These are phyloP conservation scores for Ogataea degrootiae DNA, from an alignment of 805 yeast species.

Conservation along the genomic window DNA sequence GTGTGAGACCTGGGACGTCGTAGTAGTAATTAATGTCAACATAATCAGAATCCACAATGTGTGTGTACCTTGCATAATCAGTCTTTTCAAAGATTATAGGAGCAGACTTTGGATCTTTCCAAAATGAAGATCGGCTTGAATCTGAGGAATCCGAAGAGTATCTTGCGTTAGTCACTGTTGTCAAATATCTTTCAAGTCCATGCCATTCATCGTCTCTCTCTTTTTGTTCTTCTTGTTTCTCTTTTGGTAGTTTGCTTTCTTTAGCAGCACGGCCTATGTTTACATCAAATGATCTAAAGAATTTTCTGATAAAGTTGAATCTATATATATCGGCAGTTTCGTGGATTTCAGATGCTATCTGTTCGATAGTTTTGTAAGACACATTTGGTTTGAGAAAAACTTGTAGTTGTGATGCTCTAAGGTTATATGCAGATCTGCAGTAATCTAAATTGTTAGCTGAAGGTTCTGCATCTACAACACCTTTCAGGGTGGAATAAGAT, in stretches of 20 bases:
- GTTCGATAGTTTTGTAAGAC: conserved; percentile 39
- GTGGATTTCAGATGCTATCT: conserved; percentile 8
- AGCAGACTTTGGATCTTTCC: conserved; percentile 4
- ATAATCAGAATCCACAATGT: conserved; percentile 56
- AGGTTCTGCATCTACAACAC: conserved; percentile 50
- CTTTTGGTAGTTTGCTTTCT: conserved; percentile 1
- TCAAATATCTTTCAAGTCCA: conserved; percentile 70
- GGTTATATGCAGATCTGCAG: conserved; percentile 42
- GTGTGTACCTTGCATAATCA: conserved; percentile 82
- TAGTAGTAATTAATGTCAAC: conserved; percentile 56
- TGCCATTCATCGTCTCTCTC: conserved; percentile 50
- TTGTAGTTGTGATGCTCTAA: conserved; percentile 48
- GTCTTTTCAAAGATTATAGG: conserved; percentile 37
- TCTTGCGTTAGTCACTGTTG: conserved; percentile 8
- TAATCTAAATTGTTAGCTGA: conserved; percentile 48
- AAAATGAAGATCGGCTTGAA: not conserved
- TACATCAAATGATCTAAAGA: not conserved
- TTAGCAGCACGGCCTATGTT: not conserved
- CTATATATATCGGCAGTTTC: not conserved
- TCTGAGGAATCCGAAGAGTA: not conserved
- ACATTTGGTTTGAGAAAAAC: conserved; percentile 67
- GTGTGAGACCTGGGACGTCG: conserved; percentile 69
- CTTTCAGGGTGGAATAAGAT: conserved; percentile 51
- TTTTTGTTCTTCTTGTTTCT: conserved; percentile 1
- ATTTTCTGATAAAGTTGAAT: not conserved